Evolutionary conservation across 805 yeast genomes (phyloP).

Genomic region (Lipomyces starkeyi): DNA sequence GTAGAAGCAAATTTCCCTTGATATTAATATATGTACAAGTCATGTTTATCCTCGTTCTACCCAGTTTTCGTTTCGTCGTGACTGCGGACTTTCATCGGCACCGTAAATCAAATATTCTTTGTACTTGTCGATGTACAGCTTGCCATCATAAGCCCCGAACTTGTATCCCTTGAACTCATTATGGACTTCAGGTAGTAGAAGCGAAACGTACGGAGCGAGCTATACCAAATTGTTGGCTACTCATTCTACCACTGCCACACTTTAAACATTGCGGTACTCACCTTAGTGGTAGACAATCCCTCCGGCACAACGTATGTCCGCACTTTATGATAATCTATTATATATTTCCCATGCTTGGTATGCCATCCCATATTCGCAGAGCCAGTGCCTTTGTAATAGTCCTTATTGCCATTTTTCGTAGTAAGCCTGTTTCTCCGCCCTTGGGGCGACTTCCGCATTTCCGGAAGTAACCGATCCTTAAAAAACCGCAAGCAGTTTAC

Average conservation of each 20-base stretch:
- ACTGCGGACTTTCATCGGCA: conserved; percentile 44
- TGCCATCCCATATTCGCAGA: conserved; percentile 90
- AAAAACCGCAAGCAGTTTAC: conserved; percentile 11
- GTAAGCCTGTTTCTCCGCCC: conserved; percentile 64
- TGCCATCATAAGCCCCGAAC: conserved; percentile 76
- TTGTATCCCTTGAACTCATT: conserved; percentile 72
- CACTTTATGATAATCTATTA: conserved; percentile 82
- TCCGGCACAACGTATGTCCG: conserved; percentile 88
- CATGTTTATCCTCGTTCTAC: conserved; percentile 38
- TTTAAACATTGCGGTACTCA: conserved; percentile 23
- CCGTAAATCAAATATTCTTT: conserved; percentile 81
- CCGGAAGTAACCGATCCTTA: conserved; percentile 26
- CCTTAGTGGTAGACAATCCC: conserved; percentile 44
- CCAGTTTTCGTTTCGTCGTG: conserved; percentile 37
- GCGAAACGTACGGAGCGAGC: conserved; percentile 79
- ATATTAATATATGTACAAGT: conserved; percentile 17
- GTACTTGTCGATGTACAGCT: conserved; percentile 71
- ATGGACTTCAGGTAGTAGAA: conserved; percentile 69
- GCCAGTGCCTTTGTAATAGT: conserved; percentile 94
- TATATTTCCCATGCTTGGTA: conserved; percentile 74
- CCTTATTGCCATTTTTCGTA: conserved; percentile 93
- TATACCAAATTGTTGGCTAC: conserved; percentile 24
- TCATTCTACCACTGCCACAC: not conserved
- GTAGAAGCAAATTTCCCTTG: not conserved
- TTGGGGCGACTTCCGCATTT: conserved; percentile 2